phyloP scores from a whole-genome alignment of 768 basidiomycete species.

The Collybia sordida region DNA sequence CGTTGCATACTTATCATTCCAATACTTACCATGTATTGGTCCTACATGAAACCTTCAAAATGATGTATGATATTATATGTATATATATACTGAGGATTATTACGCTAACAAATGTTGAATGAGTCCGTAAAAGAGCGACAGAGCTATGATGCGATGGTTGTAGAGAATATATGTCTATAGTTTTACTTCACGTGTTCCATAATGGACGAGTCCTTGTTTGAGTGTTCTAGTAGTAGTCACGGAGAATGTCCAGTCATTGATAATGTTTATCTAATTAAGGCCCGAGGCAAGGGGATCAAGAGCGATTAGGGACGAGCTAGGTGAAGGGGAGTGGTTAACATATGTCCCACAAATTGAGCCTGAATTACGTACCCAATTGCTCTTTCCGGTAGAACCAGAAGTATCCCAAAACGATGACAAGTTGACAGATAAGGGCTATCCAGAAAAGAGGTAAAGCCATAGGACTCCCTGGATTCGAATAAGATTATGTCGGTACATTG shows the following conservation, averaged over 20 bases:
- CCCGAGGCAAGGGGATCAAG: constrained; percentile 11
- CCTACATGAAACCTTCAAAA: constrained; percentile 1
- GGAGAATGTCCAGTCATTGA: constrained; percentile 6
- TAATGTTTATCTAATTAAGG: constrained; percentile 7
- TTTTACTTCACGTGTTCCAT: constrained; percentile 1
- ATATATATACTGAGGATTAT: not conserved
- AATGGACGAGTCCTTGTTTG: constrained; percentile 9
- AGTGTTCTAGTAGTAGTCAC: constrained; percentile 6
- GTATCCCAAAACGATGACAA: constrained; percentile 88
- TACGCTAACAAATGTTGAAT: not conserved
- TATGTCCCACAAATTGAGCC: too few relatives aligned
- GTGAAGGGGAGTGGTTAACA: too few relatives aligned
- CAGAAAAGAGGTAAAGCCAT: constrained; percentile 87
- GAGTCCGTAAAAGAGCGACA: constrained; percentile 23
- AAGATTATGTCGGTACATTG: not conserved
- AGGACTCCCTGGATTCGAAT: constrained; percentile 55
- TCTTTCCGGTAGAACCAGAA: constrained; percentile 98
- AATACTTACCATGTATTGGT: not conserved
- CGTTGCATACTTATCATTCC: too few relatives aligned
- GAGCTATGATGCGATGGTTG: not conserved
- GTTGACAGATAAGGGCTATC: constrained; percentile 76
- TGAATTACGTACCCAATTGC: constrained; percentile 67
- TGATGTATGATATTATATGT: constrained; percentile 1
- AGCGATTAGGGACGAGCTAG: constrained; percentile 37
- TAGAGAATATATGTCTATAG: not conserved